Evolutionary conservation across 2,329 filamentous ascomycete species (phyloP).

Genomic region (Curvularia sp.): DNA sequence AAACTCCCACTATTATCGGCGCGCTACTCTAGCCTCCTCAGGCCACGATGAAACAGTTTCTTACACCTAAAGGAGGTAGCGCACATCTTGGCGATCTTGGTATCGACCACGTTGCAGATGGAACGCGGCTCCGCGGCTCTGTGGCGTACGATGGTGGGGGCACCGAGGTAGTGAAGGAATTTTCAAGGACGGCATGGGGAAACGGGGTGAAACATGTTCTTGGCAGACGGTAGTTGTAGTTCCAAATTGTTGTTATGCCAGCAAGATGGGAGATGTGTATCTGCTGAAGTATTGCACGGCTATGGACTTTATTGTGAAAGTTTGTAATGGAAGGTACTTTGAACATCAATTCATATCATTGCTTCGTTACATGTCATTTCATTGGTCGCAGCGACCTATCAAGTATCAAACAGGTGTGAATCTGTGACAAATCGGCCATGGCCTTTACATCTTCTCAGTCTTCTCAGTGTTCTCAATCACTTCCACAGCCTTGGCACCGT

Average conservation of each 20-base stretch:
- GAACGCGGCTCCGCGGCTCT: not conserved
- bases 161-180: not conserved
- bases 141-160: not conserved
- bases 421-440: not conserved
- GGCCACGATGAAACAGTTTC: not conserved
- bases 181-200: not conserved
- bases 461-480: constrained; percentile 21
- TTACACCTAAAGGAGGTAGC: not conserved
- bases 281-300: not conserved
- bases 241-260: not conserved
- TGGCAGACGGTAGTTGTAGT: not conserved
- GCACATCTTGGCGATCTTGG: not conserved
- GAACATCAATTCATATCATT: not conserved
- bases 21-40: not conserved
- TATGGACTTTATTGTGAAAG: not conserved
- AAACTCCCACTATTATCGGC: not conserved
- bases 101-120: not conserved
- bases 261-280: not conserved
- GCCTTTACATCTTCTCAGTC: constrained; percentile 15
- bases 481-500: constrained; percentile 30
- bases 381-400: not conserved
- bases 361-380: not conserved
- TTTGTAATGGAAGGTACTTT: not conserved
- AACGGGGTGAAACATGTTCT: not conserved
- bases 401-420: not conserved